Evolutionary conservation across 768 basidiomycete species (phyloP).

Genomic region (Mycena vulgaris): DNA sequence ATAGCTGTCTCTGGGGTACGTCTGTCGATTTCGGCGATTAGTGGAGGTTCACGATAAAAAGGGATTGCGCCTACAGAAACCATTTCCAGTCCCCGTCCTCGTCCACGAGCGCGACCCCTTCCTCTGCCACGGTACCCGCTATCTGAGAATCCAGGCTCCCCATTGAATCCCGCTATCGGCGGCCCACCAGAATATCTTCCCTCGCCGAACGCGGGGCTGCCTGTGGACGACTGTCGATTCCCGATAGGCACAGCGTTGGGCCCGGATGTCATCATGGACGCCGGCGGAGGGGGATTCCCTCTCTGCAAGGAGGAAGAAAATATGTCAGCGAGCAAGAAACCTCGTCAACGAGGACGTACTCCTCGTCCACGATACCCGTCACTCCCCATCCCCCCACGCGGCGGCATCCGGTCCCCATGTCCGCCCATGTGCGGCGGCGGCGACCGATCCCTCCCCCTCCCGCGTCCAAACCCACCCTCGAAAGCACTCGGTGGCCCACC

Average conservation of each 20-base stretch:
- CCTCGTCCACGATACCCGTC: conserved; percentile 29
- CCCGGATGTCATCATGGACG: conserved; percentile 14
- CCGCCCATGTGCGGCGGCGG: conserved; percentile 31
- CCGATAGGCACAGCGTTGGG: conserved; percentile 28
- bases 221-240: neutral
- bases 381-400: conserved; percentile 10
- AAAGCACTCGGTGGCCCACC: neutral
- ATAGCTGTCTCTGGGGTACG: conserved; percentile 29
- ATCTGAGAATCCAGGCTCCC: conserved; percentile 23
- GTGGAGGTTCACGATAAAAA: neutral
- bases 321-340: neutral
- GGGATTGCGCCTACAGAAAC: conserved; percentile 9
- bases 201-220: neutral
- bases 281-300: neutral
- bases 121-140: conserved; percentile 31
- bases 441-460: conserved; percentile 21
- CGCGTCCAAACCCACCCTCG: conserved; percentile 25
- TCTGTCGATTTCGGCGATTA: conserved; percentile 1
- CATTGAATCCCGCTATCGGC: conserved; percentile 3
- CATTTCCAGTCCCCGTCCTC: conserved; percentile 18
- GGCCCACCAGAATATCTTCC: conserved; percentile 8
- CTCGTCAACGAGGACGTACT: conserved; percentile 1
- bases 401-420: conserved; percentile 4
- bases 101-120: conserved; percentile 27
- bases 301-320: conserved; percentile 6